Evolutionary conservation across 2,329 filamentous ascomycete species (phyloP).

Genomic region (Tolypocladium cylindrosporum): DNA sequence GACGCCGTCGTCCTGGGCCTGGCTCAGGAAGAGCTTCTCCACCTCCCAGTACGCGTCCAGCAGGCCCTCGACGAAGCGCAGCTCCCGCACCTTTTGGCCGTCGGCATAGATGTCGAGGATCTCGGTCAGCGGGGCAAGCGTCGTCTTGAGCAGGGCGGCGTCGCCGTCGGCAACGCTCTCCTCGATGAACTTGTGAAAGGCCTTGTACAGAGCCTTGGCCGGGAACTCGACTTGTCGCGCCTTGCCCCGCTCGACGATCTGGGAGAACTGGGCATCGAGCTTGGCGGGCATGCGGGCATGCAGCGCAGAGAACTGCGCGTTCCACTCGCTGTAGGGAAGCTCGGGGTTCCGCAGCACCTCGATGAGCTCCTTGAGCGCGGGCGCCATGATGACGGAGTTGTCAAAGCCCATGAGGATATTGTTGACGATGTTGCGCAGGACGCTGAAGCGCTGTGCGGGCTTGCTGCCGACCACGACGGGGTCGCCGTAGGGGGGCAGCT

Average conservation of each 20-base stretch:
- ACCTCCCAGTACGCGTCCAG: conserved; percentile 73
- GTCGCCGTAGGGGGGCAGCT: conserved; percentile 76
- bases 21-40: conserved; percentile 79
- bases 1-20: conserved; percentile 87
- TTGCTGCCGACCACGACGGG: conserved; percentile 86
- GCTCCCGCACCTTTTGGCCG: conserved; percentile 84
- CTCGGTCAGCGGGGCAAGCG: conserved; percentile 64
- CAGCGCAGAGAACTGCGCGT: conserved; percentile 89
- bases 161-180: conserved; percentile 70
- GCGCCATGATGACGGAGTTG: conserved; percentile 92
- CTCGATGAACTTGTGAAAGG: conserved; percentile 78
- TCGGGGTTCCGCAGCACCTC: conserved; percentile 82
- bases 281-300: conserved; percentile 95
- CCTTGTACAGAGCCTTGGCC: conserved; percentile 75
- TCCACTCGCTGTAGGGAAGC: conserved; percentile 94
- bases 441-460: conserved; percentile 75
- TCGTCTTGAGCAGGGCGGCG: conserved; percentile 60
- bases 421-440: conserved; percentile 66
- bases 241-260: conserved; percentile 77
- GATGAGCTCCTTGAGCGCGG: conserved; percentile 80
- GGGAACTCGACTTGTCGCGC: conserved; percentile 79
- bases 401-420: conserved; percentile 93
- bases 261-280: conserved; percentile 70
- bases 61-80: conserved; percentile 68
- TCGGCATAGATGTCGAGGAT: conserved; percentile 76